Evolutionary conservation across 352 stramenopile genomes (phyloP), one percentile per base, ranked within the genome.

Genomic region (Globisporangium mamillatum): DNA sequence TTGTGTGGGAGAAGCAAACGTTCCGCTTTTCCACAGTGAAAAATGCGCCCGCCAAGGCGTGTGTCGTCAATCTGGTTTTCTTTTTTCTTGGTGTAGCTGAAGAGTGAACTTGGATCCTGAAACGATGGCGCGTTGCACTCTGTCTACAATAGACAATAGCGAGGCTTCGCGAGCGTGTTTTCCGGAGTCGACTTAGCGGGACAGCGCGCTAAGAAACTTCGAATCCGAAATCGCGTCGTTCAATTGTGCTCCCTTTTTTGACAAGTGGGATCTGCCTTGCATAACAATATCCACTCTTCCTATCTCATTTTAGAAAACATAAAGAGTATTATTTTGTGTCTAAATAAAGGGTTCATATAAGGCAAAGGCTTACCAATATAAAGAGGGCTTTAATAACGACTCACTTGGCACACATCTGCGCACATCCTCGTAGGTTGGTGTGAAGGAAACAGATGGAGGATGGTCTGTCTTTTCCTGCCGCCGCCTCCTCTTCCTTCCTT

Each of bases 401-500:
- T n/a, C 48, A 55, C 48, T 16, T 16, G n/a, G 48, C 48, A 55
- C 20, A 55, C 14, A 50, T 50, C 41, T 50, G 16, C 16, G 41
- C 20, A 55, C 46, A 55, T 55, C 48, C 48, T 55, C n/a, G 46
- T 7, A 55, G n/a, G 20, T 16, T 46, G 38, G 38, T 16, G 22
- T n/a, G n/a, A 58, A 32, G 25, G 25, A 36, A 59, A 59, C 53
- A 59, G 53, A 59, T 59, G 53, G 53, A 10, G 52, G 6, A 25
- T 59, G 53, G 24, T 14, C 53, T 59, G 53, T 41, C 53, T 59
- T 59, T 59, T 29, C 53, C 53, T 38, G 12, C 53, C 53, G 14
- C 9, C 24, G 34, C 52, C 25, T 59, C 53, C 12, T 59, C 53
- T 38, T 59, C 53, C 53, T 59, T 29, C 24, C 9, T 25, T n/a